Base-by-base conservation (phyloP, 495 filamentous ascomycete genomes). In the Entonaema liquescens region DNA sequence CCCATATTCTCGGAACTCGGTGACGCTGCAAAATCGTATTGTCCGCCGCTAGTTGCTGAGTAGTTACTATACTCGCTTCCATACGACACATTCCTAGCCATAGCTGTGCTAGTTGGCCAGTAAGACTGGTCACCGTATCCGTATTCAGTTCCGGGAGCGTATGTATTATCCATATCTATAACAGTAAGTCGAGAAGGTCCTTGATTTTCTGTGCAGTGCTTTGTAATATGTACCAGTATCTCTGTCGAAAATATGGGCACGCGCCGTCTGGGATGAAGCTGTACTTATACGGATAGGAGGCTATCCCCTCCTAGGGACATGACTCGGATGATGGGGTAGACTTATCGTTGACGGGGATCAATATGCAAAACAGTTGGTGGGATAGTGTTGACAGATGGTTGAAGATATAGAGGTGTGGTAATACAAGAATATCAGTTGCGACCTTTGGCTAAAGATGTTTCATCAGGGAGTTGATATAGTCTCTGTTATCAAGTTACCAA, bases 401-500 rank as follows among this genome's bases (percentile, higher is more conserved):
- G 64, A 59, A 29, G 15, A 40, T 52, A 56, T 58, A 57, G 36
- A 68, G 49, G 64, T 74, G 72, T 47, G 68, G 72, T 68, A 31
- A 68, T 71, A 71, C 68, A 68, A 56, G 58, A 47, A 23, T 56
- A 38, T 19, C 23, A 59, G 52, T 59, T 70, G 36, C 33, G 36
- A 62, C 44, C 25, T 33, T 26, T 49, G 36, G 49, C 40, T 44
- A 60, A 29, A 58, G 64, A 58, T 29, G 31, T 53, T 53, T 59
- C 56, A 72, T 58, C 68, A 56, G 72, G 58, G 31, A 57, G 40
- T 64, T 65, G 29, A 71, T 56, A 66, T 67, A 74, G 44, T 64
- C 47, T 67, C 25, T 61, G 49, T 17, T 65, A 23, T 54, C 28
- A 60, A 65, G 44, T 42, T 52, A 57, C 59, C 49, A 70, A 42